A percentile compares a stretch with the other conserved stretches of the same genome.
Conservation (phyloP, 768 basidiomycete species). For the Collybia sp. region DNA sequence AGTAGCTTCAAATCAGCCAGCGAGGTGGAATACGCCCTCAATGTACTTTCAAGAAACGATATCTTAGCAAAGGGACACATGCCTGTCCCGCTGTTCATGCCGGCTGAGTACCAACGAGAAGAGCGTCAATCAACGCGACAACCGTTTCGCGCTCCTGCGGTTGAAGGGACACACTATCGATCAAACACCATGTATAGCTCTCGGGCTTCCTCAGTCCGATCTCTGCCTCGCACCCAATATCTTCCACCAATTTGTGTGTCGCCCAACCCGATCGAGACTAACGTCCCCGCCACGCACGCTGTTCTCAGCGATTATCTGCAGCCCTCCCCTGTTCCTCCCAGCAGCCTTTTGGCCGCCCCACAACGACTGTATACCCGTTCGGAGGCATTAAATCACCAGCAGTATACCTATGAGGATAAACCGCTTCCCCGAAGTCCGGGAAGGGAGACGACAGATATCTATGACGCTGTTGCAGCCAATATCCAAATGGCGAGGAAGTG, state of each 20-base stretch:
- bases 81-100: constrained; percentile 17
- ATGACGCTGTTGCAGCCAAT: too few relatives aligned
- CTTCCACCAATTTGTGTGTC: not conserved
- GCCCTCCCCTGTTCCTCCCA: constrained; percentile 1
- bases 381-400: too few relatives aligned
- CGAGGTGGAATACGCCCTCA: constrained; percentile 14
- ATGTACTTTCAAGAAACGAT: constrained; percentile 12
- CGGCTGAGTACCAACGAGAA: constrained; percentile 5
- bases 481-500: too few relatives aligned
- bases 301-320: constrained; percentile 5
- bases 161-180: constrained; percentile 4
- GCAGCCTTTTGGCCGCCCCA: too few relatives aligned
- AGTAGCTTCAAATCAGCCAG: constrained; percentile 13
- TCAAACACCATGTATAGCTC: not conserved
- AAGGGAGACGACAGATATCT: too few relatives aligned
- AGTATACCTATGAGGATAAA: too few relatives aligned
- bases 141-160: constrained; percentile 6
- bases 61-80: constrained; percentile 7
- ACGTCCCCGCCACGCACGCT: constrained; percentile 2
- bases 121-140: constrained; percentile 6
- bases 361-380: too few relatives aligned
- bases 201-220: not conserved
- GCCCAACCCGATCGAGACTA: not conserved
- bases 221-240: not conserved
- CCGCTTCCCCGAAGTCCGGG: too few relatives aligned